Conservation (phyloP, 1,139 yeast genomes). For the Pichia sp. region DNA sequence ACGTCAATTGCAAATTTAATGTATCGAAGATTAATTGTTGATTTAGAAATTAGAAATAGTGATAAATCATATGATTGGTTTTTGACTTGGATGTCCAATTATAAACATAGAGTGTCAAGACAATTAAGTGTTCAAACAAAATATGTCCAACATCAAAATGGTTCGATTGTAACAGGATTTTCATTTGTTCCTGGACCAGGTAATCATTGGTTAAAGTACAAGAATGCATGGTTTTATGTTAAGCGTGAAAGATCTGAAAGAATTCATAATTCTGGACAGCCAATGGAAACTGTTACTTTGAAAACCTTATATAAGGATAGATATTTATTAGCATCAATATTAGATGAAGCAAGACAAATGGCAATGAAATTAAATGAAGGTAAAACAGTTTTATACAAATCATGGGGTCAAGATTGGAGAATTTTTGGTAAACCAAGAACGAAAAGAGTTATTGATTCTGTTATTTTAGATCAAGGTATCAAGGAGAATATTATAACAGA, state of each 20-base stretch:
- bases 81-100: constrained; percentile 90
- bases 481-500: constrained; percentile 61
- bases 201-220: constrained; percentile 76
- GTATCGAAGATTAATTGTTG: constrained; percentile 81
- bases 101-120: constrained; percentile 65
- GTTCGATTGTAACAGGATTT: constrained; percentile 81
- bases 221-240: constrained; percentile 83
- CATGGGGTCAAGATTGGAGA: constrained; percentile 99
- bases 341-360: constrained; percentile 76
- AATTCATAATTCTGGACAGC: constrained; percentile 84
- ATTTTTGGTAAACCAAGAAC: constrained; percentile 95
- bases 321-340: constrained; percentile 58
- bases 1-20: constrained; percentile 58
- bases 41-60: constrained; percentile 86
- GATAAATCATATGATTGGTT: constrained; percentile 95
- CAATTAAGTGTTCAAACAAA: constrained; percentile 88
- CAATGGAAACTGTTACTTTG: constrained; percentile 89
- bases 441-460: constrained; percentile 79
- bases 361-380: constrained; percentile 87
- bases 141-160: constrained; percentile 86
- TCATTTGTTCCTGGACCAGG: constrained; percentile 98
- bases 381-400: constrained; percentile 85
- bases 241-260: constrained; percentile 88
- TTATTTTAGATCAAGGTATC: constrained; percentile 71
- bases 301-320: constrained; percentile 87